Percentiles rank a stretch among this genome's conserved stretches.
phyloP scores from a whole-genome alignment of 164 flowering plant genomes.

The Annona cherimola region DNA sequence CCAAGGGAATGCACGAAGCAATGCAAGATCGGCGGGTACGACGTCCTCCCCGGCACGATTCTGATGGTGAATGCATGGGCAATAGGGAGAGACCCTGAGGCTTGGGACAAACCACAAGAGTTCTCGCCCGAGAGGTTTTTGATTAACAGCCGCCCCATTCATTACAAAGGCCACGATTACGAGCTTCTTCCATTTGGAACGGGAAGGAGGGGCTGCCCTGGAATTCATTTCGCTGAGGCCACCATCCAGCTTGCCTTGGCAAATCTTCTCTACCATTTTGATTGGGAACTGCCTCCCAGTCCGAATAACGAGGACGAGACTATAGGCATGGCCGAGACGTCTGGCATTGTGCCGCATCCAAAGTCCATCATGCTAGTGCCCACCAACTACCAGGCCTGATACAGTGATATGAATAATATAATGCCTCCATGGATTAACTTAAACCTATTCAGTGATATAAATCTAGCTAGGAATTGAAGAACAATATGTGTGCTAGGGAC shows the following conservation, averaged over 20 bases:
- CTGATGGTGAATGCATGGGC: constrained; percentile 30
- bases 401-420: too few species aligned
- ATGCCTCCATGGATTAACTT: too few species aligned
- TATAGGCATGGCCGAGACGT: constrained; percentile 24
- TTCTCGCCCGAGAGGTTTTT: constrained; percentile 29
- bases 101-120: constrained; percentile 21
- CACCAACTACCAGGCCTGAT: neutral
- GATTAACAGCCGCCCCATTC: neutral
- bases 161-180: constrained; percentile 29
- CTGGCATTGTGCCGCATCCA: constrained; percentile 9
- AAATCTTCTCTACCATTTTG: constrained; percentile 25
- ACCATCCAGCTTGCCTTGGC: constrained; percentile 22
- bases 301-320: constrained; percentile 5
- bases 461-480: too few species aligned
- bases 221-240: constrained; percentile 19
- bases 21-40: constrained; percentile 19
- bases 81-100: constrained; percentile 18
- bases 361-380: neutral
- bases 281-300: constrained; percentile 21
- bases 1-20: constrained; percentile 24
- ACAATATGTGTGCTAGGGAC: too few species aligned
- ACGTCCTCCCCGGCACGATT: constrained; percentile 19
- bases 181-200: constrained; percentile 31
- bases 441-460: too few species aligned
- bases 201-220: constrained; percentile 27